Base-by-base conservation (phyloP, 2,329 filamentous ascomycete species). In the Colletotrichum filicis region DNA sequence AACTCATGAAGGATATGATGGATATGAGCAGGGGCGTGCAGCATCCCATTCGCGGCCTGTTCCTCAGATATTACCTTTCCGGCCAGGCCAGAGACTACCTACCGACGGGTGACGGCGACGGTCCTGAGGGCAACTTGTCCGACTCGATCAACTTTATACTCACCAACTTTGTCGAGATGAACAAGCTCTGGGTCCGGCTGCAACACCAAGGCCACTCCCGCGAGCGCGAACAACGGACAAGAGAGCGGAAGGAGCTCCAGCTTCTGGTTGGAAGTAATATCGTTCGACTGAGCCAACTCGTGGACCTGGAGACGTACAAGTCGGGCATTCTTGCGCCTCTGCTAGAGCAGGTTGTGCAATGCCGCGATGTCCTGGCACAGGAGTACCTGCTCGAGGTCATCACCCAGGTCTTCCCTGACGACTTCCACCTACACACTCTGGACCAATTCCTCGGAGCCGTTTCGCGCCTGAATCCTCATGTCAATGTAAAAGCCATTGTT, bases 1-100 rank as follows among this genome's bases (percentile, higher is more conserved):
- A 99, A 87, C 95, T 99, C 75, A 99, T 99, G 97, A 99, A 99
- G 85, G 97, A 99, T 83, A 99, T 99, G 97, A 99, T 99, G 97
- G 97, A 99, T 84, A 99, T 99, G 97, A 98, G 95, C 84, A 91
- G 97, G 75, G 97, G 97, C 69, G 95, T 99, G 26, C 97, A 99
- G 80, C 97, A 99, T 83, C 97, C 97, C 19, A 95, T 98, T 75
- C 94, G 97, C 71, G 97, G 97, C 22, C 88, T 99, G 68, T 99
- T 99, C 82, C 85, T 99, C 79, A 92, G 97, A 80, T 99, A 99
- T 84, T 99, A 98, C 81, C 90, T 99, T 64, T 97, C 95, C 28
- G 96, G 97, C 49, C 97, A 99, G 85, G 96, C 97, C 52, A 90
- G 97, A 79, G 97, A 99, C 83, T 92, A 91, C 81, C 87, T 99